These are phyloP conservation scores for Silene latifolia DNA, from an alignment of 148 eudicot genomes.

Conservation along the genomic window DNA sequence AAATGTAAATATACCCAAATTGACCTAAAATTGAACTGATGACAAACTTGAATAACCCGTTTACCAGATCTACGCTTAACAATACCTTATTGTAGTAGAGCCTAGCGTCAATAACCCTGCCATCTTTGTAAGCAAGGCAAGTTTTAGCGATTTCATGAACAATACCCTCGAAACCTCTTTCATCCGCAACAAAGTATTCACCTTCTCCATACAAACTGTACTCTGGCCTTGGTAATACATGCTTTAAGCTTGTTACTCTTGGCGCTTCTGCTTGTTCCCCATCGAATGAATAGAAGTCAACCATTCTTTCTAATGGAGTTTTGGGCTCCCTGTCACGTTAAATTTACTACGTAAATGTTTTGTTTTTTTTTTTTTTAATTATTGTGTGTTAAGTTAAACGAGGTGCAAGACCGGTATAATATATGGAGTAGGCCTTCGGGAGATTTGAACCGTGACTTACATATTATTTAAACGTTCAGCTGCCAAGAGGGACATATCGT, in stretches of 20 bases:
- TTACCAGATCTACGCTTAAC: too few relatives aligned
- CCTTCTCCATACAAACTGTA: conserved; percentile 9
- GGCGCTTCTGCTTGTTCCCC: background rate
- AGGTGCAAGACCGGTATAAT: too few relatives aligned
- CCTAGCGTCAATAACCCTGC: conserved; percentile 9
- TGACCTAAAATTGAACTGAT: too few relatives aligned
- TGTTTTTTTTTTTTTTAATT: too few relatives aligned
- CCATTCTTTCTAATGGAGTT: conserved; percentile 16
- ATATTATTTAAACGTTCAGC: conserved; percentile 8
- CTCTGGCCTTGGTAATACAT: conserved; percentile 13
- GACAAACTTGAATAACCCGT: too few relatives aligned
- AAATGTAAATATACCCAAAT: too few relatives aligned
- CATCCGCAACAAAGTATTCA: conserved; percentile 25
- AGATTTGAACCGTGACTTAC: conserved; percentile 10
- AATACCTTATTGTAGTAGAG: conserved; percentile 26
- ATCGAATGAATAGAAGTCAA: conserved; percentile 19
- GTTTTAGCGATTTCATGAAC: conserved; percentile 24
- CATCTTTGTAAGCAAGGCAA: conserved; percentile 17
- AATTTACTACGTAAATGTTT: too few relatives aligned
- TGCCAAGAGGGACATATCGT: conserved; percentile 28
- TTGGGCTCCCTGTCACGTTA: conserved; percentile 20
- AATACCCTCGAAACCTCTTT: conserved; percentile 23
- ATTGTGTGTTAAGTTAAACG: too few relatives aligned
- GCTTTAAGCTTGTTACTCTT: conserved; percentile 8
- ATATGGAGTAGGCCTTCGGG: too few relatives aligned